Conservation (phyloP, 208 protist species). For the Trypanosoma scelopori region DNA sequence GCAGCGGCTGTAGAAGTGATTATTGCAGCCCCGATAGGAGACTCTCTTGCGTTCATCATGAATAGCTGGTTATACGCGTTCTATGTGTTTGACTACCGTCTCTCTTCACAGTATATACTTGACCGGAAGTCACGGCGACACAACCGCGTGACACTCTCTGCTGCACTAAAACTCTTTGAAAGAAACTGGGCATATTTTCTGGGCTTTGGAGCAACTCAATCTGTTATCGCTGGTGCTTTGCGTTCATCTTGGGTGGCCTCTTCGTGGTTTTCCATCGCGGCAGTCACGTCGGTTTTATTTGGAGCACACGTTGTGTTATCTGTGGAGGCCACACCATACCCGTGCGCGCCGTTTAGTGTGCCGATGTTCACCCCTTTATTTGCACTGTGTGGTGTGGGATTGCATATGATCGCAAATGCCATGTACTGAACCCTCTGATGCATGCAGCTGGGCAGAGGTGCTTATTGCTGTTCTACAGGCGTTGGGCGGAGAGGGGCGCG, state of each 20-base stretch:
- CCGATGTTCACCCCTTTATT: constrained; percentile 56
- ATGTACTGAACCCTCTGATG: constrained; percentile 14
- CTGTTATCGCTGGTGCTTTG: constrained; percentile 36
- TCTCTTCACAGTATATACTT: constrained; percentile 32
- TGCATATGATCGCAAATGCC: constrained; percentile 10
- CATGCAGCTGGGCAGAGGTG: constrained; percentile 20
- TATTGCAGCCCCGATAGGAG: constrained; percentile 23
- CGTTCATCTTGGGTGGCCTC: constrained; percentile 17
- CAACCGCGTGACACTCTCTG: constrained; percentile 19
- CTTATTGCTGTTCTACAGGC: constrained; percentile 9
- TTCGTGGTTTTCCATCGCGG: constrained; percentile 37
- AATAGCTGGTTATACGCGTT: constrained; percentile 69
- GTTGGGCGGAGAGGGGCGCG: constrained; percentile 15
- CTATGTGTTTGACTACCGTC: constrained; percentile 75
- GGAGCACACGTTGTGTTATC: constrained; percentile 51
- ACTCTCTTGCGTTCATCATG: constrained; percentile 33
- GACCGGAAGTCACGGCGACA: constrained; percentile 9
- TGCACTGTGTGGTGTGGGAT: constrained; percentile 19
- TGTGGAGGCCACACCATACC: constrained; percentile 44
- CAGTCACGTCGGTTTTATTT: constrained; percentile 58
- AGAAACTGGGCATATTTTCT: constrained; percentile 59
- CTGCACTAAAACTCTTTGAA: constrained; percentile 60
- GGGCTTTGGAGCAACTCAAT: constrained; percentile 49
- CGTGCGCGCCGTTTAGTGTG: constrained; percentile 36
- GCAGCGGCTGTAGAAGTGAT: constrained; percentile 15